Evolutionary conservation across 176 grass and related monocot genomes (phyloP).

Genomic region (Poa annua): DNA sequence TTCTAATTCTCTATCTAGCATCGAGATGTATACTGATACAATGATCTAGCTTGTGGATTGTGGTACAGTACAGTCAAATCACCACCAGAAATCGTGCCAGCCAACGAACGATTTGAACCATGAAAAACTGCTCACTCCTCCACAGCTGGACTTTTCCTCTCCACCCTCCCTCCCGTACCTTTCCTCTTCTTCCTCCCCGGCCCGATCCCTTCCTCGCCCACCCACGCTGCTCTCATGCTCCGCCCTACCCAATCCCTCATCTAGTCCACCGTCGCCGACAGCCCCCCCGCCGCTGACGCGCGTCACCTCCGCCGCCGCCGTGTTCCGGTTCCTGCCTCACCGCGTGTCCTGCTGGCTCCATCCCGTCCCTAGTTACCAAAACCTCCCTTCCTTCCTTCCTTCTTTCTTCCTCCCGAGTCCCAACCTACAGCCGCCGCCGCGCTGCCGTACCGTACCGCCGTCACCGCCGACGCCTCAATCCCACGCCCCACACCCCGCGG

Average conservation of each 20-base stretch:
- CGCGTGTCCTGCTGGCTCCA: neutral
- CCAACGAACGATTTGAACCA: conserved; percentile 28
- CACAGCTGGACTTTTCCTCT: conserved; percentile 20
- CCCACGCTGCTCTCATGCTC: conserved; percentile 32
- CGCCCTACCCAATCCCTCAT: conserved; percentile 19
- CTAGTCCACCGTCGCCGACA: neutral
- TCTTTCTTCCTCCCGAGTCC: neutral
- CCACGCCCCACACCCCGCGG: neutral
- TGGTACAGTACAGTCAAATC: neutral
- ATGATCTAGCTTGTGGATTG: neutral
- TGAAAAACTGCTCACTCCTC: neutral
- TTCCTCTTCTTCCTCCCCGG: conserved; percentile 24
- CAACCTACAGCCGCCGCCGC: neutral
- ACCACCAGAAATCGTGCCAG: neutral
- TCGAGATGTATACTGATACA: neutral
- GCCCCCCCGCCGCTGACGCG: conserved; percentile 10
- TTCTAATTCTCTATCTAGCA: neutral
- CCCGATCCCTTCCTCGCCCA: neutral
- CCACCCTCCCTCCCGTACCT: conserved; percentile 8
- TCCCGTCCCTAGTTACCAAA: neutral
- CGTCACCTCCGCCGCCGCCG: neutral
- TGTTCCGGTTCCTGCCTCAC: neutral
- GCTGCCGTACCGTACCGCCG: neutral
- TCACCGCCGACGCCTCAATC: neutral
- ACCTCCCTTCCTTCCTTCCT: neutral